Evolutionary conservation across 768 basidiomycete genomes (phyloP), one percentile per base, ranked within the genome.

Genomic region (Boletus pseudo-olivaceus): DNA sequence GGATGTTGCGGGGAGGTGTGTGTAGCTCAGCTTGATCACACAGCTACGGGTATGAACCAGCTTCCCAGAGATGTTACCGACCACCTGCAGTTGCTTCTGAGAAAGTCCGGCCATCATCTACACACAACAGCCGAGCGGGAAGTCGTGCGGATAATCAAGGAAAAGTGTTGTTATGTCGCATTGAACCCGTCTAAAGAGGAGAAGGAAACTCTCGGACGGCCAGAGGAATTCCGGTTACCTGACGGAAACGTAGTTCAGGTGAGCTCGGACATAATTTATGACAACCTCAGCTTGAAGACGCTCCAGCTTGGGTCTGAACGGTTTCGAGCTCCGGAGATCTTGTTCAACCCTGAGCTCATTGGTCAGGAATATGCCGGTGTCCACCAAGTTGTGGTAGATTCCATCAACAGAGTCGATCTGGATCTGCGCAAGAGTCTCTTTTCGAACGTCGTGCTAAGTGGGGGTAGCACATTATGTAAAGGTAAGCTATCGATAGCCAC

Each of bases 341-440:
- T 99, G 48, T 99, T 99, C 78, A 96, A 97, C 68, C 97, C 97
- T 29, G 95, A 98, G 70, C 74, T 98, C 47, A 88, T 98, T 61
- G 97, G 97, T 7, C 87, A 91, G 62, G 97, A 99, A 73, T 94
- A 96, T 65, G 87, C 92, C 26, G 97, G 97, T 49, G 93, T 98
- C 11, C 97, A 98, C 71, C 95, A 99, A 72, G 93, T 98, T 35
- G 89, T 98, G 12, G 93, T 98, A n/a, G 94, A 99, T 74, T 95
- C 95, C 8, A 98, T 98, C 70, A 92, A 88, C 72, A 81, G 94
- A 40, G 93, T 97, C 33, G 97, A 99, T 75, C 76, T 98, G 63
- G 97, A 99, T 77, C 80, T 99, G 58, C 82, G 97, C 54, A 97
- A 98, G 76, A 90, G 83, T 58, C 76, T 99, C 49, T 99, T 93